Base-by-base conservation (phyloP, 2,329 filamentous ascomycete genomes). In the Penicillium sp. region DNA sequence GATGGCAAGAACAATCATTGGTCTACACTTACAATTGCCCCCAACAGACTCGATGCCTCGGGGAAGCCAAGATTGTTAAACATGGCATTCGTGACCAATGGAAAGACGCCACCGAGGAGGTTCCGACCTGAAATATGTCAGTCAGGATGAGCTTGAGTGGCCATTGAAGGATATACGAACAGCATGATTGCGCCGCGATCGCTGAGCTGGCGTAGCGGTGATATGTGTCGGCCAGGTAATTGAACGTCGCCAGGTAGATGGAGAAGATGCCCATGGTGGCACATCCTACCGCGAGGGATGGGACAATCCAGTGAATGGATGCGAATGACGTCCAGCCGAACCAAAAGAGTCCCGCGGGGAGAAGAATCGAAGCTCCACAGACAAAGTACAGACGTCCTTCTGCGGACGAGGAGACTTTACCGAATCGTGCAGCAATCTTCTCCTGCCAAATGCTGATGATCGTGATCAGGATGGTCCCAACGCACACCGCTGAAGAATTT, bases 161-260 rank as follows among this genome's bases (percentile, higher is more conserved):
- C 2, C 3, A 1, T 5, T 1, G 26, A 13, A 3, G 0, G 3
- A 17, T 17, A 17, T 10, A 48, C 61, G 28, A 54, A 65, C 85
- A 90, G 59, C 85, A 93, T 11, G 79, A 84, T 67, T 95, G 87
- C 1, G 88, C 86, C 0, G 89, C 89, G 4, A 95, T 69, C 0
- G 89, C 88, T 1, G 85, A 92, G 26, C 82, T 87, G 0, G 89
- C 86, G 54, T 90, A 95, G 2, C 76, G 72, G 57, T 88, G 83
- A 61, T 95, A 95, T 1, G 82, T 82, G 57, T 95, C 89, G 13
- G 88, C 87, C 1, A 95, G 73, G 52, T 94, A 95, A 59, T 95
- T 95, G 68, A 95, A 95, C 0, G 87, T 85, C 2, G 88, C 82
- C 1, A 95, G 74, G 57, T 93, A 93, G 23, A 95, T 79, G 27